Base-by-base conservation (phyloP, 108 stramenopile species). In the Conticribra weissflogii region DNA sequence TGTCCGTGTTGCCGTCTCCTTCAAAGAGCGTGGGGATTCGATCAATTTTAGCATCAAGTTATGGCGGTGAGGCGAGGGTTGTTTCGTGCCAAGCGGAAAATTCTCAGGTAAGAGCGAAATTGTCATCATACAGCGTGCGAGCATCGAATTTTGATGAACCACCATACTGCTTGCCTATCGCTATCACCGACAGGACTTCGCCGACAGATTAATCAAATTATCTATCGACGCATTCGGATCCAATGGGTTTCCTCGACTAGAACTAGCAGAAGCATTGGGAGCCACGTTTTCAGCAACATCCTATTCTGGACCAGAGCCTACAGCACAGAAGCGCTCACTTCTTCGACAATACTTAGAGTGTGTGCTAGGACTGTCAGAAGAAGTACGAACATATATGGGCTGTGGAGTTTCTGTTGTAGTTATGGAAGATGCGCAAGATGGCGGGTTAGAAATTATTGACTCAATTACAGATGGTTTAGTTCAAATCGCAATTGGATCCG, bases 211-310 rank as follows among this genome's bases (percentile, higher is more conserved):
- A 15, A 88, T 93, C 78, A 83, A 87, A 32, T 79, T 88, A 18
- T 87, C 89, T 19, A 90, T 93, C 50, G 95, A 96, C 81, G 92
- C 92, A 8, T 92, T 96, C 76, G 95, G 95, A 12, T 60, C 86
- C 51, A 85, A 86, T 74, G 88, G 89, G 23, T 96, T 92, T 81
- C 95, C 95, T 0, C 81, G 92, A 17, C 53, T 79, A n/a, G 85
- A 93, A 67, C 53, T 93, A 27, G 92, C 95, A 19, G 90, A 96
- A 71, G 88, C 95, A 0, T 48, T 93, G 25, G 68, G 83, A 41
- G 87, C 92, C 3, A 84, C 82, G 25, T 93, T 92, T 53, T 88
- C 90, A 17, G 88, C 95, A 2, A 89, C 92, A 21, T 88, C 86
- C 8, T 96, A 96, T 61, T 87, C 82, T 19, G 91, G 91, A 8